Evolutionary conservation across 2,329 filamentous ascomycete genomes (phyloP).

Genomic region (Penicillium corylophilum): DNA sequence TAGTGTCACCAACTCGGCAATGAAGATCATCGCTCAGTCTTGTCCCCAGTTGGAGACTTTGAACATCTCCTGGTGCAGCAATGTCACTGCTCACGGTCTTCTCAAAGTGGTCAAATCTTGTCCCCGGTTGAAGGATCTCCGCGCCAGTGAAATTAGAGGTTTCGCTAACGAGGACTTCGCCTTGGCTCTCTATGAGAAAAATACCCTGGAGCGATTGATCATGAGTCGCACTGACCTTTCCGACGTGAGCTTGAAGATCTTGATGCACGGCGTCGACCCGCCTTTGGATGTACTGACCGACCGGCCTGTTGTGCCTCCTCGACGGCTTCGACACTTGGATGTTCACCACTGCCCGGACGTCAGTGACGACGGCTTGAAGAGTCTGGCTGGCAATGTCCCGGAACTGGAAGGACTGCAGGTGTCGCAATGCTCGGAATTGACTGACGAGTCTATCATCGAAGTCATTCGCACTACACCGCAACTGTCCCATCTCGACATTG

Average conservation of each 20-base stretch:
- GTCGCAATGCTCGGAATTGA: slow-evolving; percentile 71
- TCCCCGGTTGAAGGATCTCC: slow-evolving; percentile 70
- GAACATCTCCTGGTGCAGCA: slow-evolving; percentile 91
- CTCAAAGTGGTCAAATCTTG: slow-evolving; percentile 72
- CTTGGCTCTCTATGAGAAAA: slow-evolving; percentile 71
- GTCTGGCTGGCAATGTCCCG: slow-evolving; percentile 72
- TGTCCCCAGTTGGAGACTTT: slow-evolving; percentile 80
- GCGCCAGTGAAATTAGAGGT: slow-evolving; percentile 76
- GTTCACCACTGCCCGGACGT: slow-evolving; percentile 74
- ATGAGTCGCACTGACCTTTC: slow-evolving; percentile 74
- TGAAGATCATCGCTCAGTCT: slow-evolving; percentile 78
- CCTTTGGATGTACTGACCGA: slow-evolving; percentile 79
- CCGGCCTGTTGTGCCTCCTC: slow-evolving; percentile 70
- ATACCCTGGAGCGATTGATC: slow-evolving; percentile 78
- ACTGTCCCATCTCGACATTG: slow-evolving; percentile 83
- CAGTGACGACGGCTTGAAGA: slow-evolving; percentile 69
- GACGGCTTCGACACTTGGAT: slow-evolving; percentile 80
- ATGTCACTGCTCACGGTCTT: slow-evolving; percentile 76
- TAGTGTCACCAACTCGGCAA: slow-evolving; percentile 73
- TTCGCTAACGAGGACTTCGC: slow-evolving; percentile 75
- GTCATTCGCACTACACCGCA: slow-evolving; percentile 73
- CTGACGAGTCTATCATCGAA: slow-evolving; percentile 68
- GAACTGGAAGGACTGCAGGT: slow-evolving; percentile 80
- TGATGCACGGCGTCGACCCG: slow-evolving; percentile 74
- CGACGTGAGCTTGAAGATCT: slow-evolving; percentile 69